These are phyloP conservation scores for Candida boleticola DNA, from an alignment of 805 yeast species.

Conservation along the genomic window DNA sequence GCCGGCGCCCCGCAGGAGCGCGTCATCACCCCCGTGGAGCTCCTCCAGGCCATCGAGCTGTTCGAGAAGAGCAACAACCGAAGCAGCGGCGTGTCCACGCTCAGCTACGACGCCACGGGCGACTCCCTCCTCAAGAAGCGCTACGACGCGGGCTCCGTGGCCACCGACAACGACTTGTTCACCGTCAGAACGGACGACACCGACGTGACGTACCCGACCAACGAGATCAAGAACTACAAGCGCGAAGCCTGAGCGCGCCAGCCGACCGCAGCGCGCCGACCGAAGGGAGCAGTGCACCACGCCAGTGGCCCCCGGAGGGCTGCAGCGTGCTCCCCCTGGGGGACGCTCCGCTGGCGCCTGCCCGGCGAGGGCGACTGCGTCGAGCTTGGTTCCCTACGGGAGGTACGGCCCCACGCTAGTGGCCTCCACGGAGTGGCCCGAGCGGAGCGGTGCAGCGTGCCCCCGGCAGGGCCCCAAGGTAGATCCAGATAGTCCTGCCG, in stretches of 20 bases:
- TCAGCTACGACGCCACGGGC: neutral
- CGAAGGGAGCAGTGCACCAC: too few species aligned
- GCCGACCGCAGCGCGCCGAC: neutral
- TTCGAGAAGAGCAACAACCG: neutral
- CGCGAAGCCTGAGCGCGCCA: neutral
- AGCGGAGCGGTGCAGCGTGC: too few species aligned
- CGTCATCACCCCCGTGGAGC: neutral
- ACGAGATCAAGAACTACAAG: slow-evolving; percentile 1
- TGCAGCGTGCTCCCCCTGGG: neutral
- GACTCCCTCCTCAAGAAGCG: neutral
- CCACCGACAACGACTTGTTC: slow-evolving; percentile 3
- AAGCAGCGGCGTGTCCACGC: neutral
- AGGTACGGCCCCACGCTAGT: neutral
- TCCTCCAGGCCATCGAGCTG: neutral
- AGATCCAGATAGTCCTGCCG: too few species aligned
- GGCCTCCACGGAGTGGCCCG: neutral
- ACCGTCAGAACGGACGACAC: slow-evolving; percentile 2
- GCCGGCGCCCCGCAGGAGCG: neutral
- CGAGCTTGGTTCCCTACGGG: neutral
- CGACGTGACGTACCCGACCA: neutral
- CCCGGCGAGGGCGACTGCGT: neutral
- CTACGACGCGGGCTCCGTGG: neutral
- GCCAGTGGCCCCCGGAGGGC: neutral
- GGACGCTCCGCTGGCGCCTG: neutral
- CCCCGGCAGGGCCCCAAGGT: too few species aligned